Evolutionary conservation across 352 stramenopile species (phyloP).

Genomic region (Phytopythium montanum): DNA sequence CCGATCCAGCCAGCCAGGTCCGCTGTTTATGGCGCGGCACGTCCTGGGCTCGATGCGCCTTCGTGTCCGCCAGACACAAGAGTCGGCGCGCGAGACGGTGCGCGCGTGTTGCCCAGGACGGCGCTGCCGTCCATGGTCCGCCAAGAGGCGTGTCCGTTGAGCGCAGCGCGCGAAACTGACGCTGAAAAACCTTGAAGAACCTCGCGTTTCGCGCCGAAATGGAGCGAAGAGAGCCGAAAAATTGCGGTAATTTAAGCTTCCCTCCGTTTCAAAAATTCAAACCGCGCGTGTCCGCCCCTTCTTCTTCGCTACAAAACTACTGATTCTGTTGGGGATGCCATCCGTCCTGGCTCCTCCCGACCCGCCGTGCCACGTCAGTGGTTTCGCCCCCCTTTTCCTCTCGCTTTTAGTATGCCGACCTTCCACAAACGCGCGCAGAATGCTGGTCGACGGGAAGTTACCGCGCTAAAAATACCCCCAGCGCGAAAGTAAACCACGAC

Average conservation of each 20-base stretch:
- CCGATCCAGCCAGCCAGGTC: no score
- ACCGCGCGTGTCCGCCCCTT: neutral
- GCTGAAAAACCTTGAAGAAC: conserved; percentile 9
- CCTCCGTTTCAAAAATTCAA: conserved; percentile 11
- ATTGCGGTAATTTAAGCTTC: neutral
- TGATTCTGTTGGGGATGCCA: neutral
- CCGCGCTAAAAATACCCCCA: conserved; percentile 7
- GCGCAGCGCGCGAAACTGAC: neutral
- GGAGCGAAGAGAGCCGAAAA: neutral
- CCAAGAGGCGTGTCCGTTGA: conserved; percentile 6
- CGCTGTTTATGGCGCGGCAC: no score
- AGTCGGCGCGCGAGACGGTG: no score
- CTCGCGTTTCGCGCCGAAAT: conserved; percentile 5
- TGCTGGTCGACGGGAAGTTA: conserved; percentile 1
- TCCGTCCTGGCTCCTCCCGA: neutral
- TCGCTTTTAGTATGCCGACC: neutral
- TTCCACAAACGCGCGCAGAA: conserved; percentile 1
- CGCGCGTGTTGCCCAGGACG: neutral
- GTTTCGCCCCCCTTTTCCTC: neutral
- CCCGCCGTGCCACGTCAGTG: conserved; percentile 6
- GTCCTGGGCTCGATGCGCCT: no score
- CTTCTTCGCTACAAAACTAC: neutral
- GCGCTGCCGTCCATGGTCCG: neutral
- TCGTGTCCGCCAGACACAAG: no score
- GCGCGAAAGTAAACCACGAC: conserved; percentile 16